phyloP scores from a whole-genome alignment of 2,329 filamentous ascomycete species.

The Cercospora brassicicola region DNA sequence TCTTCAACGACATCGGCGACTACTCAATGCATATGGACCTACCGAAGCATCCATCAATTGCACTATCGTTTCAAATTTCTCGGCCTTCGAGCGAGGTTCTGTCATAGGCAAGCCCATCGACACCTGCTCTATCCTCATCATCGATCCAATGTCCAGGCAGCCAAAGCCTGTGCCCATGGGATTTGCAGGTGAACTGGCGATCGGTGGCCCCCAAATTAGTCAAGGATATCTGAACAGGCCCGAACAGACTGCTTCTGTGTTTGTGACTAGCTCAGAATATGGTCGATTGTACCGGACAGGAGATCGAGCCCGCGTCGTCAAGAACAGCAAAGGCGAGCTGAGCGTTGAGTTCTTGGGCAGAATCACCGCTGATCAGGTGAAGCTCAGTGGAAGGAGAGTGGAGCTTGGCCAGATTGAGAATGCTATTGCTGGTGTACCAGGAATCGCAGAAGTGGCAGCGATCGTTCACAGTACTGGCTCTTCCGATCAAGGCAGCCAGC shows the following conservation, averaged over 20 bases:
- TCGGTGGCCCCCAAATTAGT: neutral
- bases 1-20: constrained; percentile 12
- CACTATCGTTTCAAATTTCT: constrained; percentile 1
- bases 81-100: neutral
- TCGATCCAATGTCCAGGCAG: neutral
- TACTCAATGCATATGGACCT: constrained; percentile 26
- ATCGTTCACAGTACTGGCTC: constrained; percentile 7
- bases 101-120: neutral
- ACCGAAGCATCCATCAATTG: constrained; percentile 25
- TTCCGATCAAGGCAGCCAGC: constrained; percentile 18
- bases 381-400: constrained; percentile 73
- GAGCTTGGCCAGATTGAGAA: constrained; percentile 71
- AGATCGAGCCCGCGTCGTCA: neutral
- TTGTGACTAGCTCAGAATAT: neutral
- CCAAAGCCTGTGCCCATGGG: neutral
- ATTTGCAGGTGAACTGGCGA: neutral
- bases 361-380: constrained; percentile 57
- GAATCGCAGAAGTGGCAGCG: constrained; percentile 12
- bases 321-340: neutral
- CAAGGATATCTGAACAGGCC: neutral
- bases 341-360: constrained; percentile 21
- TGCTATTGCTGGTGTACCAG: constrained; percentile 37
- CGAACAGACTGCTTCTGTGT: neutral
- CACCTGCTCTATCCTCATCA: neutral
- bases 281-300: neutral